Evolutionary conservation across 1,284 basidiomycete genomes (phyloP).

Genomic region (Schizophyllum commune): DNA sequence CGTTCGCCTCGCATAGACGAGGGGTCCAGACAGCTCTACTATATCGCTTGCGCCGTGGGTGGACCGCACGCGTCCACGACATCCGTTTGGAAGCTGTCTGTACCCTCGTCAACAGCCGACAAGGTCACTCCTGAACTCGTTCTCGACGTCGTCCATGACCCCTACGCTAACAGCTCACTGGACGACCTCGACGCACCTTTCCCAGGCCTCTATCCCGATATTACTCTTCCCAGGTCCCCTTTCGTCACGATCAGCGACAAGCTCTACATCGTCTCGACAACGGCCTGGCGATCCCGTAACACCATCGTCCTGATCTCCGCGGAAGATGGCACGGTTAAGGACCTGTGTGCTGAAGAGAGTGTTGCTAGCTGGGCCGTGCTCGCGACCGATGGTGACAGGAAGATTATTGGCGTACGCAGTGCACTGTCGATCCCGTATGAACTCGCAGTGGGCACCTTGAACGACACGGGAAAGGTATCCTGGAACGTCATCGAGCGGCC

Average conservation of each 20-base stretch:
- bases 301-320: conserved; percentile 38
- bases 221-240: conserved; percentile 35
- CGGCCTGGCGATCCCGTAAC: conserved; percentile 44
- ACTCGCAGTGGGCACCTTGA: conserved; percentile 39
- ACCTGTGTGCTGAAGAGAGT: conserved; percentile 33
- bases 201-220: conserved; percentile 57
- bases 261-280: conserved; percentile 34
- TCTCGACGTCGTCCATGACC: conserved; percentile 29
- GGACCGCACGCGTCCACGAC: conserved; percentile 57
- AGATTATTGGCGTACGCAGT: conserved; percentile 45
- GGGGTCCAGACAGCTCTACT: conserved; percentile 31
- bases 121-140: background rate
- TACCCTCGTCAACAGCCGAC: conserved; percentile 12
- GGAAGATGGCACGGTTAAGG: conserved; percentile 26
- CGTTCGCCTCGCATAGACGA: conserved; percentile 48
- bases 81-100: conserved; percentile 37
- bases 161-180: conserved; percentile 25
- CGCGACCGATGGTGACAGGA: conserved; percentile 38
- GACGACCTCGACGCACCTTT: conserved; percentile 27
- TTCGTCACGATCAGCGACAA: conserved; percentile 28
- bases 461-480: conserved; percentile 19
- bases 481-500: conserved; percentile 40
- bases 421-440: conserved; percentile 41
- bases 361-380: conserved; percentile 43
- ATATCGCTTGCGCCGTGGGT: conserved; percentile 47